Percentiles rank a stretch among this genome's conserved stretches.
Evolutionary conservation across 192 early-diverging fungal genomes (phyloP).

Genomic region (Spizellomyces sp.): DNA sequence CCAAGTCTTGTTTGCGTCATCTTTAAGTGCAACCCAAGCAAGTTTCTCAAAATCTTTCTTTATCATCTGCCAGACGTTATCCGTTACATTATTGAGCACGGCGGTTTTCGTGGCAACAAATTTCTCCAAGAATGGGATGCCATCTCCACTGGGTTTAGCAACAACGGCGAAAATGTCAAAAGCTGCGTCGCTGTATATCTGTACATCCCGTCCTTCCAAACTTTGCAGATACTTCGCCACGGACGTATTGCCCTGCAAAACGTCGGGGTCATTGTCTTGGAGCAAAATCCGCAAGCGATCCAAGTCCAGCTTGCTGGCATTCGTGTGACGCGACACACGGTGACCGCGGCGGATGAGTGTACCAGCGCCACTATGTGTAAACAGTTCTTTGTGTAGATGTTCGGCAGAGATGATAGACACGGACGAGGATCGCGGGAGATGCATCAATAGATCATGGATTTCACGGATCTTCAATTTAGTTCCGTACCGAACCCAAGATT

Average conservation of each 20-base stretch:
- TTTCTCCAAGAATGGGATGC: conserved; percentile 81
- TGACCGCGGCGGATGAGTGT: conserved; percentile 97
- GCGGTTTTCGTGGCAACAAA: conserved; percentile 86
- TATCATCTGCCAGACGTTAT: conserved; percentile 92
- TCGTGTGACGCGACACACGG: conserved; percentile 75
- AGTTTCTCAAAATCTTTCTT: conserved; percentile 80
- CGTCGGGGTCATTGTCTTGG: conserved; percentile 70
- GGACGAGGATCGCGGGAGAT: conserved; percentile 94
- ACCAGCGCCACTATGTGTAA: conserved; percentile 96
- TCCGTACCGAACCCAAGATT: conserved; percentile 97
- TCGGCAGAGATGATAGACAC: conserved; percentile 99
- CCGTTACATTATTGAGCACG: conserved; percentile 91
- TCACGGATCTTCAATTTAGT: conserved; percentile 97
- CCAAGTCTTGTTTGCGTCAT: conserved; percentile 85
- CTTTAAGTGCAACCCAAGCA: conserved; percentile 79
- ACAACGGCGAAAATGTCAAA: conserved; percentile 92
- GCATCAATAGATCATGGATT: conserved; percentile 96
- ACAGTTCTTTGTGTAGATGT: conserved; percentile 98
- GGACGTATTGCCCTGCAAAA: conserved; percentile 65
- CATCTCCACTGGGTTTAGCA: conserved; percentile 44
- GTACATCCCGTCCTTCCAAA: conserved; percentile 65
- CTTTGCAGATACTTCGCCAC: conserved; percentile 75
- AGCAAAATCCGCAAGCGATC: conserved; percentile 82
- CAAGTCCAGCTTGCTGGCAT: conserved; percentile 65
- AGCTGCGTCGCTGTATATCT: conserved; percentile 91